Base-by-base conservation (phyloP, 352 stramenopile species). In the Globisporangium alternatum region DNA sequence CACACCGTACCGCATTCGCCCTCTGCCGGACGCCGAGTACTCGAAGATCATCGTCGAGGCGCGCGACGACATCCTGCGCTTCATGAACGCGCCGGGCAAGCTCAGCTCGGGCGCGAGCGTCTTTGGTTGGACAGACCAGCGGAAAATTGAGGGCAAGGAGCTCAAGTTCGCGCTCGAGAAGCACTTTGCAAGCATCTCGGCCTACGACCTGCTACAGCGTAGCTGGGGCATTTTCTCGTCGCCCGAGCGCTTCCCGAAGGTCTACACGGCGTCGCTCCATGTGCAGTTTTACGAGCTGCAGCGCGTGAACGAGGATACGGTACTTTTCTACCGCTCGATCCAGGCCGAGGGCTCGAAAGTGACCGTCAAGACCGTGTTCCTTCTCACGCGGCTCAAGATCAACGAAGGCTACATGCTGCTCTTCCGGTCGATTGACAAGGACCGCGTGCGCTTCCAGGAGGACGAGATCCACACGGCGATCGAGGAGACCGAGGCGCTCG, bases 131-230 rank as follows among this genome's bases (percentile, higher is more conserved):
- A 85, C 75, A 15, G 80, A 89, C 45, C 70, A 88, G 66, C 79
- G 81, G 35, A 76, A 91, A 31, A 48, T 88, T 30, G 59, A 61
- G 2, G 76, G 67, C 12, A 56, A 69, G 4, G 71, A 72, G 22
- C 62, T 88, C 43, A 86, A 88, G 58, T 91, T 91, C 37, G 78
- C 79, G 25, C 66, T 91, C 7, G 75, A 88, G 39, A 91, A 91
- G 56, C 56, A 70, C 17, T 88, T 91, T 55, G 35, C 39, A 0
- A 44, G 22, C 0, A 47, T 84, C 28, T 75, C 72, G 6, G 72
- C 80, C 22, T 49, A 58, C 55, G 76, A 86, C 22, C 59, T 91
- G 48, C 59, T 86, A 44, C 57, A 77, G 25, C 69, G 76, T 15
- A 83, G 76, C 62, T 91, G 82, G 82, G 66, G 48, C 8, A 82